These are phyloP conservation scores for Theobroma grandiflorum DNA, from an alignment of 441 rosid species.

Conservation along the genomic window DNA sequence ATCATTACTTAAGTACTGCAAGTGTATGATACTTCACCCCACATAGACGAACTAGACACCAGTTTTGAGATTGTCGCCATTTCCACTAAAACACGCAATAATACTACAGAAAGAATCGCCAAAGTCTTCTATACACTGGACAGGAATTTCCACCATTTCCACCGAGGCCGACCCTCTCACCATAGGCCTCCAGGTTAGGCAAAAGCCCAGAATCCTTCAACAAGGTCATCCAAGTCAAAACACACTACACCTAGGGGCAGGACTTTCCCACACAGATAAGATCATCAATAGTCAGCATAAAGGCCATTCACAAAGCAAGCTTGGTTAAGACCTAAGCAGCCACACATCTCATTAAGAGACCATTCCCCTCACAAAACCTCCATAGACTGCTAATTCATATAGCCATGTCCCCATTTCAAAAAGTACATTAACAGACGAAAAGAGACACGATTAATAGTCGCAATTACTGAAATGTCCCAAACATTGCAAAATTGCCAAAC, in stretches of 20 bases:
- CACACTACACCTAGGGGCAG: slow-evolving; percentile 33
- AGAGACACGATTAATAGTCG: background rate
- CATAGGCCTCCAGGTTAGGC: slow-evolving; percentile 76
- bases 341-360: slow-evolving; percentile 19
- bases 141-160: slow-evolving; percentile 73
- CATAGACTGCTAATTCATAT: slow-evolving; percentile 11
- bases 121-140: slow-evolving; percentile 61
- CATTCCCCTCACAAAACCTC: slow-evolving; percentile 16
- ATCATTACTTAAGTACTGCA: slow-evolving; percentile 72
- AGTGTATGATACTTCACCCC: slow-evolving; percentile 72
- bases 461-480: background rate
- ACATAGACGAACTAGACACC: slow-evolving; percentile 82
- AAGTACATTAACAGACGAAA: background rate
- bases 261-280: slow-evolving; percentile 47
- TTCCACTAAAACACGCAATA: slow-evolving; percentile 73
- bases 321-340: slow-evolving; percentile 31
- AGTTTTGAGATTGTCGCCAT: slow-evolving; percentile 78
- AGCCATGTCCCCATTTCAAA: background rate
- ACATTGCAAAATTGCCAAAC: background rate
- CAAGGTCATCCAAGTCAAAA: slow-evolving; percentile 75
- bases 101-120: slow-evolving; percentile 77
- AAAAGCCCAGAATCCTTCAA: slow-evolving; percentile 83
- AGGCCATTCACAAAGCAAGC: slow-evolving; percentile 35
- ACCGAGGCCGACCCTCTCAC: slow-evolving; percentile 77
- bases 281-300: slow-evolving; percentile 33